Base-by-base conservation (phyloP, 306 rosid genomes). In the Casuarina equisetifolia region DNA sequence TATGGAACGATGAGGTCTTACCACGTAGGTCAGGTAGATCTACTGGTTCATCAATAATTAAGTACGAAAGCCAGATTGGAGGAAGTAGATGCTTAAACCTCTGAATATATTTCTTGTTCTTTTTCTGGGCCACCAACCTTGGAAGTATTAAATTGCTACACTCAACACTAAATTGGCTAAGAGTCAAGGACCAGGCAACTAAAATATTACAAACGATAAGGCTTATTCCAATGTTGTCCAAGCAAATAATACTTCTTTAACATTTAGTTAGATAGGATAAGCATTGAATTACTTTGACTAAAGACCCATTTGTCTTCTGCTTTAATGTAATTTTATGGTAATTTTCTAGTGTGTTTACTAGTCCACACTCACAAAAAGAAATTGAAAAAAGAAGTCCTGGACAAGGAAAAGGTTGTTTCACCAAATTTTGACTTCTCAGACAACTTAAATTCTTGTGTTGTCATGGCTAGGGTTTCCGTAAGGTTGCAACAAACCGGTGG, bases 401-500 rank as follows among this genome's bases (percentile, higher is more conserved):
- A 44, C 48, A 44, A 44, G 48, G 5, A 44, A 44, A 44, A 48
- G 51, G 51, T 48, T 48, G 51, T 48, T 3, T 48, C 51, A 48
- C 51, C 9, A 10, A 48, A 48, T 48, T 10, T 48, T 48, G 2
- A 48, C 51, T 48, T 48, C 51, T 48, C 11, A 48, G 51, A 48
- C 13, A 48, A 1, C 51, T 48, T 48, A 48, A 10, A 3, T 6
- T 50, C 32, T 6, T 49, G 16, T 51, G 13, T 74, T 16, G 43
- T 19, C 44, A 12, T 6, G 2, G 25, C 74, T 72, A 93, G 98
- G 98, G 98, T 1, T 95, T 95, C 58, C 97, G 92, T 3, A 95
- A 95, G 76, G 84, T 92, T 75, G 86, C 91, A 40, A 88, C 96
- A 57, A 91, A 75, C 76, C 76, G 98, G 66, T 95, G 98, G 98